A percentile compares a stretch with the other conserved stretches of the same genome.
These are phyloP conservation scores for Fusarium bulbicola DNA, from an alignment of 2,329 filamentous ascomycete genomes.

Conservation along the genomic window DNA sequence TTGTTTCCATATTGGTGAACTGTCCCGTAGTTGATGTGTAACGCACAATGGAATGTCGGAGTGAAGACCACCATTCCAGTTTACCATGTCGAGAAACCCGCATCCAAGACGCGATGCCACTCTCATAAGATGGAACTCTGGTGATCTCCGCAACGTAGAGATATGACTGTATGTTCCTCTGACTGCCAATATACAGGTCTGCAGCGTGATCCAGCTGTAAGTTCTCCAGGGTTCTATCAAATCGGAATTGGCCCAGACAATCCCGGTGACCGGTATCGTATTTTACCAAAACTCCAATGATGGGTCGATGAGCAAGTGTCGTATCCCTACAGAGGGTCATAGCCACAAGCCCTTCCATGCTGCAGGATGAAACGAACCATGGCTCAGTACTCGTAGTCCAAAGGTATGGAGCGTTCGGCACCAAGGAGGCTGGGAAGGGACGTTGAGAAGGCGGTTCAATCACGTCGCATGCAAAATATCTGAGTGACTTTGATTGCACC, in stretches of 20 bases:
- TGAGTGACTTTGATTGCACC: background rate
- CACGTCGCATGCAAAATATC: background rate
- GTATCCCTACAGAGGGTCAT: background rate
- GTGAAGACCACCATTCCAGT: background rate
- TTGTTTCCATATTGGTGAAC: background rate
- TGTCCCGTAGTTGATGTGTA: background rate
- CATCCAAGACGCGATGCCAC: background rate
- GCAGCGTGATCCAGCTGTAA: background rate
- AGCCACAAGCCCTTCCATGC: background rate
- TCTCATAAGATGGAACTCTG: rapidly evolving
- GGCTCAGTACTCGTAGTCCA: background rate
- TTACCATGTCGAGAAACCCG: background rate
- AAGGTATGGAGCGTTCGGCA: background rate
- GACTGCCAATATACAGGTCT: background rate
- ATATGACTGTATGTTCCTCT: background rate
- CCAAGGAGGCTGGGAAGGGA: background rate
- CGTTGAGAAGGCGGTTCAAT: background rate
- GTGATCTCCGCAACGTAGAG: background rate
- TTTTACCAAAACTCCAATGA: rapidly evolving
- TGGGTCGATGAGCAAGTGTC: background rate
- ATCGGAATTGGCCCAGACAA: background rate
- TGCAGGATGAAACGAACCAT: background rate
- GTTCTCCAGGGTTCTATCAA: background rate
- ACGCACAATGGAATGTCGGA: background rate
- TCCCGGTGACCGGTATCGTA: background rate